Base-by-base conservation (phyloP, 805 yeast genomes). In the Wickerhamomyces ciferrii region DNA sequence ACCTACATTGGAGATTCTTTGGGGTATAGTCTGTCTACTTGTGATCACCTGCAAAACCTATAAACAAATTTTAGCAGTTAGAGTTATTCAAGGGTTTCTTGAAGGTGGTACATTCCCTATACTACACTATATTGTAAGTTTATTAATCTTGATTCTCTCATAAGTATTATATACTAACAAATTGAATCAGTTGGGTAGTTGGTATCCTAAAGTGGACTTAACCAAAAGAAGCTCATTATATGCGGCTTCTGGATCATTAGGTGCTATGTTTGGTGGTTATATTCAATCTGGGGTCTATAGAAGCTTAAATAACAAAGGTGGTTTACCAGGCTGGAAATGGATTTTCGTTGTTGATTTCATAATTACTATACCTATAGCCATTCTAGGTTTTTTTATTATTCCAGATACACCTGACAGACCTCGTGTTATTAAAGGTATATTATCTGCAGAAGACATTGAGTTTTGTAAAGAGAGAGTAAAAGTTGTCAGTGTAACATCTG, bases 341-440 rank as follows among this genome's bases (percentile, higher is more conserved):
- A 57, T 72, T 47, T 74, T 70, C 50, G 69, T 74, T 27, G 64
- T 74, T 52, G 79, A 74, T 52, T 72, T 72, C n/a, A 48, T 70
- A 24, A 64, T 74, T 32, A 70, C 75, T 1, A 50, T 79, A 20
- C 76, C 74, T 20, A 73, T 78, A 24, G 78, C 76, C 5, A 38
- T 79, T 14, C 49, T 72, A 34, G 82, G 81, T 0, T 65, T 67
- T 45, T 66, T 69, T 45, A 58, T 70, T 5, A 65, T 75, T 41
- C 81, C 81, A 4, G 81, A 42, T n/a, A 18, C 25, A 23, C 25
- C 25, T 6, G 25, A 23, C 8, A 23, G 25, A 23, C 25, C 25
- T 23, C 25, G 25, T 23, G 25, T 23, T 4, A 19, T 9, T 13
- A 13, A 36, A 8, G 17, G 20, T 20, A 20, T 17, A 4, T 17